These are phyloP conservation scores for Allomyces javanicus DNA, from an alignment of 192 early-diverging fungal genomes.

Conservation along the genomic window DNA sequence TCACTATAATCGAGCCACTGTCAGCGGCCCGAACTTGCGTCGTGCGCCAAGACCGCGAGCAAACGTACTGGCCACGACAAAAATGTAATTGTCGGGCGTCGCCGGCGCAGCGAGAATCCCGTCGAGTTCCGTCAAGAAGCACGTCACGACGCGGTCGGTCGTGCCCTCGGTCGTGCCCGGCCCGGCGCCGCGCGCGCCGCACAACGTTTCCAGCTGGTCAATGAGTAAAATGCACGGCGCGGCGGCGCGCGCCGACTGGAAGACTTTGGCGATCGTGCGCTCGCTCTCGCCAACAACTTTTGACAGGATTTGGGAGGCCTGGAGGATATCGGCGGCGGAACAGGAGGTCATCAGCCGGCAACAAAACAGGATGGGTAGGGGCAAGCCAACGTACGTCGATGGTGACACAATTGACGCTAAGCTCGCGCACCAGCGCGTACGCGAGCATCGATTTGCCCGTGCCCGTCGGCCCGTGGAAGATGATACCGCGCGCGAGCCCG, in stretches of 20 bases:
- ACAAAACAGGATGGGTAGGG: neutral
- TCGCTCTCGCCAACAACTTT: constrained; percentile 92
- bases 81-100: constrained; percentile 12
- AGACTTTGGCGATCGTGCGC: constrained; percentile 58
- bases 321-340: neutral
- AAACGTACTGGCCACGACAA: neutral
- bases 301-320: constrained; percentile 65
- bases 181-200: neutral
- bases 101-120: constrained; percentile 29
- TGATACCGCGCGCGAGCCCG: constrained; percentile 51
- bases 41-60: neutral
- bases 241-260: constrained; percentile 58
- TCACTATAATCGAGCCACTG: constrained; percentile 27
- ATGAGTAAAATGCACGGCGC: constrained; percentile 81
- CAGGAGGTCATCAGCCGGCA: neutral
- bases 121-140: constrained; percentile 66
- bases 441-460: constrained; percentile 79
- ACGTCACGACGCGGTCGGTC: constrained; percentile 70
- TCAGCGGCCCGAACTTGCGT: neutral
- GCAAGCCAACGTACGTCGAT: constrained; percentile 34
- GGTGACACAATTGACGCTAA: constrained; percentile 63
- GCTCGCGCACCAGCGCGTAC: constrained; percentile 55
- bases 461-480: constrained; percentile 75
- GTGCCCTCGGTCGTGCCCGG: constrained; percentile 54
- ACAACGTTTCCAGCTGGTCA: constrained; percentile 39